Base-by-base conservation (phyloP, 192 early-diverging fungal species). In the Chytriomyces sp. region DNA sequence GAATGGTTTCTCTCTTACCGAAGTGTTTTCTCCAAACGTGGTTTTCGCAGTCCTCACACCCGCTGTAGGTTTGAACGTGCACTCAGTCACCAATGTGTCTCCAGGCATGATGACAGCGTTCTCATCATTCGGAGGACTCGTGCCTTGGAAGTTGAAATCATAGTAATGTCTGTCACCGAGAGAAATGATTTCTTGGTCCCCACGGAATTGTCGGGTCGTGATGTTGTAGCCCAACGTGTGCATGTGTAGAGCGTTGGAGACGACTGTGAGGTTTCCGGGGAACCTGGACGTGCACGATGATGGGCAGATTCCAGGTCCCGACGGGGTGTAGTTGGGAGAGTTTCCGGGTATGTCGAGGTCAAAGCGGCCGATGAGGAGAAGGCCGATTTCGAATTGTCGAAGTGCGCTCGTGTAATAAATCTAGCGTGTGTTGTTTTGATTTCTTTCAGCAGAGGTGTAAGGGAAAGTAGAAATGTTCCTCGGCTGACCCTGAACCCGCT, bases 121-220 rank as follows among this genome's bases (percentile, higher is more conserved):
- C 8, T n/a, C 50, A 23, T 57, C 70, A n/a, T 18, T 35, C 24
- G 50, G 18, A 44, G 48, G 16, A 28, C 23, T 60, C 9, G 10
- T 16, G 35, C 48, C 70, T 60, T 72, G 70, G 70, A 23, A 72
- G 70, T 45, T 76, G 74, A 76, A 76, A 43, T 76, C 74, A 46
- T 76, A 76, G 65, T 76, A 71, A 26, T 16, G 16, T n/a, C 67
- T 11, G n/a, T 28, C 8, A 23, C 26, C 11, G 18, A 76, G 46
- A 16, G 74, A 65, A 45, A 24, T 18, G n/a, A 76, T 11, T 49
- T 76, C 74, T 11, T 73, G 23, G 70, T 45, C 65, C 20, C 28
- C 28, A 18, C 74, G 65, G 8, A 76, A 16, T 65, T 71, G 74
- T 18, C 64, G 63, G 45, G 66, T 76, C 2, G 63, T 20, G 10